phyloP scores from a whole-genome alignment of 176 grass and related monocot species.

The Echinochloa phyllopogon region DNA sequence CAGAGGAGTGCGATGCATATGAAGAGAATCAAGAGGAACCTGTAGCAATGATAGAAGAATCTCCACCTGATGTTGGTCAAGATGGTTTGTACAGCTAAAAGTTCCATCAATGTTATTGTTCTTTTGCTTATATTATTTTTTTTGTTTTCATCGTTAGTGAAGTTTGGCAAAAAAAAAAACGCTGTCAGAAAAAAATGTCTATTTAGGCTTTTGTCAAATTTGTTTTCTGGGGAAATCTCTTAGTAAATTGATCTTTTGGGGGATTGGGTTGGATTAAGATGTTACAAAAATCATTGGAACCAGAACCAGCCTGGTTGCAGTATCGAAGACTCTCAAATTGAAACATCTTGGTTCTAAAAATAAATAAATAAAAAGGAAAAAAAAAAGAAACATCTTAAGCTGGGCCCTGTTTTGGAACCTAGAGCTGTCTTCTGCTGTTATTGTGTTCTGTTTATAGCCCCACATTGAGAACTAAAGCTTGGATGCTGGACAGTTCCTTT shows the following conservation, averaged over 20 bases:
- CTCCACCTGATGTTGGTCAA: conserved; percentile 58
- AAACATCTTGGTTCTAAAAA: too few relatives aligned
- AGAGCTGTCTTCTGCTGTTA: neutral
- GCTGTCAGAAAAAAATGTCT: neutral
- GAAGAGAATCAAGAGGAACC: conserved; percentile 86
- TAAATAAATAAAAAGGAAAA: too few relatives aligned
- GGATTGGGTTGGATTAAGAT: conserved; percentile 7
- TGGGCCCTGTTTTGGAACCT: neutral
- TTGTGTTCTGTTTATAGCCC: neutral
- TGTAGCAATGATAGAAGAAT: conserved; percentile 81
- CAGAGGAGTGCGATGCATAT: conserved; percentile 72
- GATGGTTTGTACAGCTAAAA: conserved; percentile 41
- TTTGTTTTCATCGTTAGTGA: conserved; percentile 24
- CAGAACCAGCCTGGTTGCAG: neutral
- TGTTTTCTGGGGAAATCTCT: neutral
- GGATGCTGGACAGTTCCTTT: neutral
- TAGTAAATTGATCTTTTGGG: neutral
- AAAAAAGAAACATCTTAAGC: neutral
- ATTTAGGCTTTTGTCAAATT: conserved; percentile 21
- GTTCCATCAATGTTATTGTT: conserved; percentile 15
- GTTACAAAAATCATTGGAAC: neutral
- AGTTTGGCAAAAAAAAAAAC: neutral
- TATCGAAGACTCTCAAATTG: too few relatives aligned
- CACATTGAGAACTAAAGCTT: neutral
- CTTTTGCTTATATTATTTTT: neutral